Evolutionary conservation across 108 stramenopile genomes (phyloP).

Genomic region (Aureococcus anophagefferens): DNA sequence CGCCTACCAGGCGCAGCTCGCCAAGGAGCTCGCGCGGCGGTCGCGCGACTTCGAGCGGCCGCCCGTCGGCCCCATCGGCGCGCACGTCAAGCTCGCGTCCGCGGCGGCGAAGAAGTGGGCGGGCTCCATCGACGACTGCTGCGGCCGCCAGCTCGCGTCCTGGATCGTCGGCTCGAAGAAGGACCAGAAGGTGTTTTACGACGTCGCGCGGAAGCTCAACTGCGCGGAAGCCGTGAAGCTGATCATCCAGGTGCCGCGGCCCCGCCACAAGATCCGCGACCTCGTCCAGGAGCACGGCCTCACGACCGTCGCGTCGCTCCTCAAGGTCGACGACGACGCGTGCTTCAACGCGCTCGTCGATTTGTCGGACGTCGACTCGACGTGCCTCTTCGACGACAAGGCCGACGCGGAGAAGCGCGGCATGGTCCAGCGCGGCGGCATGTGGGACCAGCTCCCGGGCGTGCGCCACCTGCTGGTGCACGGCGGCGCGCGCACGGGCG

Average conservation of each 20-base stretch:
- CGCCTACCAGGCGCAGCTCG: neutral
- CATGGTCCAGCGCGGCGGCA: neutral
- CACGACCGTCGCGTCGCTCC: neutral
- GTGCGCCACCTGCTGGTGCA: neutral
- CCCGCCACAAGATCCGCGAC: neutral
- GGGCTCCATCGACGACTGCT: neutral
- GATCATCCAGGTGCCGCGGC: neutral
- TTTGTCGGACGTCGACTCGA: neutral
- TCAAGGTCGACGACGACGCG: neutral
- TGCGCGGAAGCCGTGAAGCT: no score
- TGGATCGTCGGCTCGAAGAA: no score
- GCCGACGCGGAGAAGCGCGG: neutral
- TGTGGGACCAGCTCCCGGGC: neutral
- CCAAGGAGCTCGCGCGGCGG: neutral
- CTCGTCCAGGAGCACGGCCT: neutral
- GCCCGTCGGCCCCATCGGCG: neutral
- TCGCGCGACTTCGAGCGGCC: neutral
- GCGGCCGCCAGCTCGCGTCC: neutral
- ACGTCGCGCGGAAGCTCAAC: no score
- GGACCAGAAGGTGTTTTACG: no score
- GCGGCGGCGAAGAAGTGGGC: neutral
- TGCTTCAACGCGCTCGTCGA: neutral
- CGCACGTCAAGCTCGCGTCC: neutral
- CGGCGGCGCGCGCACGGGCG: neutral
- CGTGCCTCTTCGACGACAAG: neutral